phyloP scores from a whole-genome alignment of 2,329 filamentous ascomycete genomes.

The Phyllosticta citribraziliensis region DNA sequence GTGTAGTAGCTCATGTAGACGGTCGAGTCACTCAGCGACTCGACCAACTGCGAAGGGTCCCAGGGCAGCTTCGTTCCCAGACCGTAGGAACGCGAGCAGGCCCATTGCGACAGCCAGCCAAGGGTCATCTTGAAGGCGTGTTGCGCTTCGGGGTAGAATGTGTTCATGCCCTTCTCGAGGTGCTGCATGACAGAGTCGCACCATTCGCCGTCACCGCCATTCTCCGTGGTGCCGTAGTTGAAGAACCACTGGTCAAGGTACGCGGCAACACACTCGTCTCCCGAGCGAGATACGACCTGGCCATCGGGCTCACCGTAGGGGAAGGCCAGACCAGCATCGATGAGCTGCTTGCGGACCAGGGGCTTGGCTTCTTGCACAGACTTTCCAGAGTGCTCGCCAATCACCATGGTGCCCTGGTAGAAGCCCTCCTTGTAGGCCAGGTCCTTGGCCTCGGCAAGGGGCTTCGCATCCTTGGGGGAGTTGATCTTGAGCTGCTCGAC shows the following conservation, averaged over 20 bases:
- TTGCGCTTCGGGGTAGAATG: slow-evolving; percentile 54
- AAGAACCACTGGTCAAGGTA: slow-evolving; percentile 97
- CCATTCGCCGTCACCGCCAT: slow-evolving; percentile 68
- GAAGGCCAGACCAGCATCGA: slow-evolving; percentile 72
- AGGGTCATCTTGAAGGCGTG: slow-evolving; percentile 69
- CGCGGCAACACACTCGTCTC: slow-evolving; percentile 86
- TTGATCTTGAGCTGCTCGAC: slow-evolving; percentile 93
- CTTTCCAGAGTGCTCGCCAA: slow-evolving; percentile 80
- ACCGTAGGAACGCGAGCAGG: slow-evolving; percentile 83
- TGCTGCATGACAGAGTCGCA: slow-evolving; percentile 50
- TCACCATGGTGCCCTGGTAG: slow-evolving; percentile 85
- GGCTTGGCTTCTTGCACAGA: slow-evolving; percentile 80
- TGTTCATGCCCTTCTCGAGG: slow-evolving; percentile 55
- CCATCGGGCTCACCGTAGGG: slow-evolving; percentile 89
- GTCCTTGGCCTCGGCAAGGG: slow-evolving; percentile 89
- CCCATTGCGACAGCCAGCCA: slow-evolving; percentile 92
- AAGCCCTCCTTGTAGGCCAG: slow-evolving; percentile 94
- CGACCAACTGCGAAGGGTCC: slow-evolving; percentile 84
- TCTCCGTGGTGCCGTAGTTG: slow-evolving; percentile 63
- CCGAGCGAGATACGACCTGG: slow-evolving; percentile 77
- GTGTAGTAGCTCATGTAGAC: slow-evolving; percentile 74
- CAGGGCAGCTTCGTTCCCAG: slow-evolving; percentile 91
- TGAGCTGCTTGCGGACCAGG: slow-evolving; percentile 68
- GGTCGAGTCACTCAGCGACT: slow-evolving; percentile 84
- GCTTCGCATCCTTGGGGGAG: slow-evolving; percentile 87